phyloP scores from a whole-genome alignment of 164 flowering plant species.

The Cinnamomum chago region DNA sequence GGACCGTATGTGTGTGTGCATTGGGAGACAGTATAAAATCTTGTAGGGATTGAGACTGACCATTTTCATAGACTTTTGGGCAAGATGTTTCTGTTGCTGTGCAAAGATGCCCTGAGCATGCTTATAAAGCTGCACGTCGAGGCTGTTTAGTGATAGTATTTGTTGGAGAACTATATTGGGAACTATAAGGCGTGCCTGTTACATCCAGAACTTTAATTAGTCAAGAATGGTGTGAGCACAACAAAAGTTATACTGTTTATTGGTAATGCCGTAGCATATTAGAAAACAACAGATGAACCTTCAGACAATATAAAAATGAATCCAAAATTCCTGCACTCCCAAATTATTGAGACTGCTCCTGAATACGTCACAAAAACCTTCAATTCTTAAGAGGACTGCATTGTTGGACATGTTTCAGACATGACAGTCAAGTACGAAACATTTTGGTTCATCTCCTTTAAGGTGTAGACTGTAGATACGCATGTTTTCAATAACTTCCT shows the following conservation, averaged over 20 bases:
- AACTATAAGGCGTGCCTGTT: conserved; percentile 69
- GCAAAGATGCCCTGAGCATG: conserved; percentile 65
- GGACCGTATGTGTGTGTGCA: neutral
- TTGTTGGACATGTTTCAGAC: neutral
- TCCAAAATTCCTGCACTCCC: neutral
- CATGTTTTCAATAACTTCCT: neutral
- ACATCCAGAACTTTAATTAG: conserved; percentile 10
- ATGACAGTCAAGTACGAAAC: neutral
- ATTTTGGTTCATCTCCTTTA: neutral
- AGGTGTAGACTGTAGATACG: neutral
- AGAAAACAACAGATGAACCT: neutral
- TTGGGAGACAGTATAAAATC: neutral
- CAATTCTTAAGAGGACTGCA: neutral
- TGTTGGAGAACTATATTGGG: conserved; percentile 53
- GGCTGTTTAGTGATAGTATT: conserved; percentile 64
- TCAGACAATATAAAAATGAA: neutral
- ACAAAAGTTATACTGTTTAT: neutral
- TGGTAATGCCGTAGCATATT: too few relatives aligned
- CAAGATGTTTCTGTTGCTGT: conserved; percentile 41
- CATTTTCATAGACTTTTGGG: conserved; percentile 16
- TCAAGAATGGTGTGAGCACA: neutral
- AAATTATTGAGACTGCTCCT: neutral
- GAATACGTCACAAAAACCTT: neutral
- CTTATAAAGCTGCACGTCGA: conserved; percentile 83
- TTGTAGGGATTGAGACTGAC: conserved; percentile 27